These are phyloP conservation scores for Pseudogymnoascus sp. DNA, from an alignment of 2,329 filamentous ascomycete genomes.

Conservation along the genomic window DNA sequence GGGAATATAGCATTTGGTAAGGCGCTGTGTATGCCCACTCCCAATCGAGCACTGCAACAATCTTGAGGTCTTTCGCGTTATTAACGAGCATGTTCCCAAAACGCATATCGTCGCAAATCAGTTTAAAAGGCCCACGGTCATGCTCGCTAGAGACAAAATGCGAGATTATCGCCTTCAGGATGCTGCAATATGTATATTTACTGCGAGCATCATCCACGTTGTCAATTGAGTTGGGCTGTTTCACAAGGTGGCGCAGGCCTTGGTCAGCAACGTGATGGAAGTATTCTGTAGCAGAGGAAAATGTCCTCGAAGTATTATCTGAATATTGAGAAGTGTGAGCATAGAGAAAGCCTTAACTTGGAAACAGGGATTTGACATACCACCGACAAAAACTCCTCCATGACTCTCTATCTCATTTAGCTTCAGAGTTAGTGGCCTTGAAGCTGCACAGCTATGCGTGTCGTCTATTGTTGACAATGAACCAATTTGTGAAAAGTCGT, in stretches of 20 bases:
- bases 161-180: constrained; percentile 23
- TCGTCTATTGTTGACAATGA: constrained; percentile 8
- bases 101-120: constrained; percentile 33
- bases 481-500: constrained; percentile 15
- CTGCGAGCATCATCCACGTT: constrained; percentile 23
- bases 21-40: constrained; percentile 33
- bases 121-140: constrained; percentile 29
- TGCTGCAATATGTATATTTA: constrained; percentile 27
- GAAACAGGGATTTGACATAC: not conserved
- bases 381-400: not conserved
- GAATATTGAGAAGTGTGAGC: not conserved
- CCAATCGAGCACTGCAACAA: constrained; percentile 30
- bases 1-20: constrained; percentile 30
- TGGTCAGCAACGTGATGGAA: constrained; percentile 28
- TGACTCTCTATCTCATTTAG: not conserved
- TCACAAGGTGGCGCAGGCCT: constrained; percentile 29
- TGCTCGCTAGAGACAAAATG: constrained; percentile 17
- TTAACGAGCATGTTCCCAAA: constrained; percentile 32
- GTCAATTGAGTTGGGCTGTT: constrained; percentile 29
- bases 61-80: constrained; percentile 27
- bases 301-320: constrained; percentile 17
- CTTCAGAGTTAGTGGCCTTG: not conserved
- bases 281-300: constrained; percentile 28
- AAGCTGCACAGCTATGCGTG: not conserved
- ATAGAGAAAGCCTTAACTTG: not conserved